Evolutionary conservation across 1,284 basidiomycete genomes (phyloP).

Genomic region (Cryptococcus neoformans): DNA sequence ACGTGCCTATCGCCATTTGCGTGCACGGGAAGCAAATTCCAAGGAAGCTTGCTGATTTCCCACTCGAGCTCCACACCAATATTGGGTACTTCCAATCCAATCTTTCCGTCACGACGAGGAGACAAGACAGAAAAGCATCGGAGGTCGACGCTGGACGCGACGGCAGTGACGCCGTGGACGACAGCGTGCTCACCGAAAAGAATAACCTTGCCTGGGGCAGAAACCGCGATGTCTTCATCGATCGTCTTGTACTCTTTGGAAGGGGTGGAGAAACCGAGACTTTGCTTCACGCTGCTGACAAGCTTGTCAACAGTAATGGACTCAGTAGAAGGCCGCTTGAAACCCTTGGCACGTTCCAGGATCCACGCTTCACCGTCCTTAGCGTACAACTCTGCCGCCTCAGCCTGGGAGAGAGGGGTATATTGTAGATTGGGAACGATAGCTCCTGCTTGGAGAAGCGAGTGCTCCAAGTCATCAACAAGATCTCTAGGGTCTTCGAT

Average conservation of each 20-base stretch:
- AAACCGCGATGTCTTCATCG: conserved; percentile 64
- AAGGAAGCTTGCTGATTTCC: conserved; percentile 78
- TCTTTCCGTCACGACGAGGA: conserved; percentile 67
- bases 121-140: conserved; percentile 87
- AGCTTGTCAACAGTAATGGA: conserved; percentile 24
- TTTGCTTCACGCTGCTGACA: conserved; percentile 31
- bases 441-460: conserved; percentile 87
- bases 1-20: conserved; percentile 45
- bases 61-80: conserved; percentile 79
- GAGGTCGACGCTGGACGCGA: conserved; percentile 92
- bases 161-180: conserved; percentile 93
- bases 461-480: conserved; percentile 90
- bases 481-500: conserved; percentile 95
- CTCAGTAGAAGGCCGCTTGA: conserved; percentile 28
- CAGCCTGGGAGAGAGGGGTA: conserved; percentile 24
- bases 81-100: conserved; percentile 78
- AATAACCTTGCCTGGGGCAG: conserved; percentile 97
- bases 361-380: conserved; percentile 39
- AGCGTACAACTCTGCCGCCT: conserved; percentile 35
- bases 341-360: conserved; percentile 43
- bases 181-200: conserved; percentile 99
- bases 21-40: conserved; percentile 65
- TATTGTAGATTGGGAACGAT: conserved; percentile 52
- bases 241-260: conserved; percentile 23
- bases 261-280: conserved; percentile 24